Evolutionary conservation across 169 alveolate genomes (phyloP), one percentile per base, ranked within the genome.

Genomic region (Cryptosporidium sp.): DNA sequence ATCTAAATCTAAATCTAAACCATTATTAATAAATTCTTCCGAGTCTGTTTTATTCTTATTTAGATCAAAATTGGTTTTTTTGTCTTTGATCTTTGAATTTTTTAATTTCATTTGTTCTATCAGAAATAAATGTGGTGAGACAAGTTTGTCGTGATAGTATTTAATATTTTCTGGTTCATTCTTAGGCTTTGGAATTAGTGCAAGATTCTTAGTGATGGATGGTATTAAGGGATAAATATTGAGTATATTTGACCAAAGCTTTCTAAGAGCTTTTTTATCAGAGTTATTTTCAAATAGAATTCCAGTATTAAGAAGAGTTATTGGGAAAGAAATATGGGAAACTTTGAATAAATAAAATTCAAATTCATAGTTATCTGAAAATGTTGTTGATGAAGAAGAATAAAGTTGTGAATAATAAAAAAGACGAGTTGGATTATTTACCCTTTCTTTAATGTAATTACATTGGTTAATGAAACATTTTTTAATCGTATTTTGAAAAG

Each of bases 161-260:
- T 44, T 42, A 18, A 37, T 2, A 31, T 51, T 16, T 37, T 26
- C 21, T 26, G 33, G n/a, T 2, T 26, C 29, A 31, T 65, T 39
- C n/a, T 60, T 73, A 12, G 39, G 52, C 31, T 31, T 58, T 73
- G 86, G 86, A 23, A 73, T 80, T 33, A 80, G 18, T 60, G 89
- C 89, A 7, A 80, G 52, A 45, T 80, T 44, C 37, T 80, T 80
- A 10, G 89, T 26, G 1, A 80, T 80, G 14, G 62, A 65, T 23
- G 89, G 89, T 53, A 60, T 80, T 42, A 62, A 21, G 4, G 86
- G 86, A 10, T 80, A 62, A 62, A 80, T 80, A 80, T 80, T 80
- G 6, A 80, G 26, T 61, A 80, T 45, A 62, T 80, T 37, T 21
- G 51, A 80, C 89, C 89, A 80, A 6, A 39, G 53, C 45, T 65